These are phyloP conservation scores for Forsythia suspensa DNA, from an alignment of 257 asterid species.

Conservation along the genomic window DNA sequence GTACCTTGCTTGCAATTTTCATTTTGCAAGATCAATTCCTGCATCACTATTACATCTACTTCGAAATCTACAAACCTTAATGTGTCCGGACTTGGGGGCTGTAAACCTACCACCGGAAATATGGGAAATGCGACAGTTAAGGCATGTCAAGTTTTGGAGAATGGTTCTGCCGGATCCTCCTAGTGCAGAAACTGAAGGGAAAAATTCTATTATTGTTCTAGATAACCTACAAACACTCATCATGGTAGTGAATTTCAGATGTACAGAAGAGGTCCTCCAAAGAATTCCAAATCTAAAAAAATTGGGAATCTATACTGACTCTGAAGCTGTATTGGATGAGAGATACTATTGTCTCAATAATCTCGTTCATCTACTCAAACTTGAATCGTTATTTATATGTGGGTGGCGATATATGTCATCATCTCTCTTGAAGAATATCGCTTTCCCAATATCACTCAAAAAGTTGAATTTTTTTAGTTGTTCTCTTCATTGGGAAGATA, in stretches of 20 bases:
- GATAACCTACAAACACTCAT: conserved; percentile 10
- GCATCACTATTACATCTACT: conserved; percentile 15
- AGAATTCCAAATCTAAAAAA: conserved; percentile 11
- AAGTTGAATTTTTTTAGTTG: neutral
- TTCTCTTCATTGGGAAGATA: neutral
- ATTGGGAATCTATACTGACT: conserved; percentile 10
- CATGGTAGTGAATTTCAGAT: neutral
- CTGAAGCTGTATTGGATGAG: no score
- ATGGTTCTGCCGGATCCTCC: neutral
- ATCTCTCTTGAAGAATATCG: neutral
- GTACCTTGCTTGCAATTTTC: conserved; percentile 8
- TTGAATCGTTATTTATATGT: neutral
- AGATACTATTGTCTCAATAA: neutral
- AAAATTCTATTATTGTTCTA: neutral
- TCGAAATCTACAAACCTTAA: conserved; percentile 12
- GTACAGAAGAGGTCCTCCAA: neutral
- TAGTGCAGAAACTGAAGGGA: neutral
- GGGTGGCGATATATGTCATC: no score
- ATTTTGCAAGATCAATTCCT: neutral
- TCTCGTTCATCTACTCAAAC: neutral
- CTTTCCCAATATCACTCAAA: neutral
- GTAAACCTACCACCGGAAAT: no score
- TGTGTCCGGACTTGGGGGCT: no score
- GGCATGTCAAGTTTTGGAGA: conserved; percentile 15
- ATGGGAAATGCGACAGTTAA: conserved; percentile 20